These are phyloP conservation scores for Botrytis paeoniae DNA, from an alignment of 2,329 filamentous ascomycete genomes.

Conservation along the genomic window DNA sequence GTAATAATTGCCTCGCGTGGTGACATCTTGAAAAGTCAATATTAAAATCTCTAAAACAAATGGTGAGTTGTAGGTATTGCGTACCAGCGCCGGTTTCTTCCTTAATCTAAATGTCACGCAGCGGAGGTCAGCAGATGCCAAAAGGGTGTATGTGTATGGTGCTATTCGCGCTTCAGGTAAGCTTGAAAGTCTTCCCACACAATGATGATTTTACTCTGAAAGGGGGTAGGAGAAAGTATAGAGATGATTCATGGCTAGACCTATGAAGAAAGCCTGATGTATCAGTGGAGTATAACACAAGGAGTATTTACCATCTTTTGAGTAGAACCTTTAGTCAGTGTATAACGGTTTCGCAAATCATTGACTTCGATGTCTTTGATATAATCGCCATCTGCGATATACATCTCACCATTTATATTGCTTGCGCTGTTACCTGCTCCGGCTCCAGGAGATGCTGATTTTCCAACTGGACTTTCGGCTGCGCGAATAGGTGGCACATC, in stretches of 20 bases:
- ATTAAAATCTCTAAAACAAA: conserved; percentile 44
- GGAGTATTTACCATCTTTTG: conserved; percentile 99
- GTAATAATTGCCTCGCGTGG: conserved; percentile 92
- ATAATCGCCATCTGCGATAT: conserved; percentile 93
- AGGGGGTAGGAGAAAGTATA: conserved; percentile 36
- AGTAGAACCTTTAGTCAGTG: conserved; percentile 92
- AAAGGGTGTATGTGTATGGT: conserved; percentile 58
- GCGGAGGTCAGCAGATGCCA: conserved; percentile 91
- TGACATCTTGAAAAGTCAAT: conserved; percentile 85
- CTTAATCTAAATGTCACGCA: conserved; percentile 95
- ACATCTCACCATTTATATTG: conserved; percentile 76
- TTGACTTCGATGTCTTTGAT: conserved; percentile 99
- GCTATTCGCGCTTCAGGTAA: conserved; percentile 68
- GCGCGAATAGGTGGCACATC: conserved; percentile 78
- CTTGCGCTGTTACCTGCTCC: conserved; percentile 44
- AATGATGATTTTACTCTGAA: conserved; percentile 32
- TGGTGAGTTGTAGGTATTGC: conserved; percentile 53
- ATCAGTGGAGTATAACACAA: conserved; percentile 67
- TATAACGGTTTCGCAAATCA: conserved; percentile 92
- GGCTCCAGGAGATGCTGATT: conserved; percentile 34
- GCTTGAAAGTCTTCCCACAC: conserved; percentile 62
- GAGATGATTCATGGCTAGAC: conserved; percentile 36
- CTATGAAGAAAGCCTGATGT: conserved; percentile 44
- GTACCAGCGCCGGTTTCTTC: conserved; percentile 99
- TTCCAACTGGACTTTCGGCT: conserved; percentile 31